Percentiles rank a stretch among this genome's conserved stretches.
Conservation (phyloP, 208 protist species). For the Wallacemonas sp. region DNA sequence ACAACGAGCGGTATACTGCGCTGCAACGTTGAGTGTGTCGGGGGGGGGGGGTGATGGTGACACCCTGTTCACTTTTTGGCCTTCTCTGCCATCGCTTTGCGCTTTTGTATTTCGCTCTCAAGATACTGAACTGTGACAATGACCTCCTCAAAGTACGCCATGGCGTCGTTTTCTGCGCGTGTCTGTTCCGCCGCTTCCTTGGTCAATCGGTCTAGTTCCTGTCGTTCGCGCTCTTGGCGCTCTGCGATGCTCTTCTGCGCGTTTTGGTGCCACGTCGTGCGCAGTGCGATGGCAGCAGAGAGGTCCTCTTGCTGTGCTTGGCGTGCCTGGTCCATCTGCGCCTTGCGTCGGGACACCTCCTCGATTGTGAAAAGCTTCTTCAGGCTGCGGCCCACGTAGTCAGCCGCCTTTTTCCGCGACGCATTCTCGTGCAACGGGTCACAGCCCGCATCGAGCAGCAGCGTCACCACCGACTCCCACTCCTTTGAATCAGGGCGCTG, state of each 20-base stretch:
- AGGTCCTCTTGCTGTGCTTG: conserved; percentile 44
- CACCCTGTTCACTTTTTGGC: conserved; percentile 21
- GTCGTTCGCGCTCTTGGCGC: conserved; percentile 20
- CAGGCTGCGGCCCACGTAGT: conserved; percentile 74
- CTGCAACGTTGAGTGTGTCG: neutral
- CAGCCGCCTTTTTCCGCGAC: conserved; percentile 72
- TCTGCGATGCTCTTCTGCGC: conserved; percentile 23
- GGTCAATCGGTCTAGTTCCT: conserved; percentile 66
- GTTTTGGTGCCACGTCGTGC: conserved; percentile 26
- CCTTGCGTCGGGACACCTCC: conserved; percentile 48
- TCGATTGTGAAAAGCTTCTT: conserved; percentile 81
- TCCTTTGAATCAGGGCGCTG: conserved; percentile 74
- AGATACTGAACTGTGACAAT: conserved; percentile 62
- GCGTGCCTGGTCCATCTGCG: conserved; percentile 26
- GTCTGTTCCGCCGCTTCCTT: conserved; percentile 67
- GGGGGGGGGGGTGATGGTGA: neutral
- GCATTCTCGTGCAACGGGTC: conserved; percentile 75
- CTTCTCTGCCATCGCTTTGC: conserved; percentile 67
- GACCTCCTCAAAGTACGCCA: conserved; percentile 64
- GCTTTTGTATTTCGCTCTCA: conserved; percentile 68
- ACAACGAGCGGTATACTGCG: no score
- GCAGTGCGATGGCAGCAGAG: conserved; percentile 27
- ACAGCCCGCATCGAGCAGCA: conserved; percentile 71
- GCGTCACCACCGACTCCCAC: conserved; percentile 80
- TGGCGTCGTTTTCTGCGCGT: conserved; percentile 71